Conservation (phyloP, 2,329 filamentous ascomycete species). For the Chrysoporthe deuterocubensis region DNA sequence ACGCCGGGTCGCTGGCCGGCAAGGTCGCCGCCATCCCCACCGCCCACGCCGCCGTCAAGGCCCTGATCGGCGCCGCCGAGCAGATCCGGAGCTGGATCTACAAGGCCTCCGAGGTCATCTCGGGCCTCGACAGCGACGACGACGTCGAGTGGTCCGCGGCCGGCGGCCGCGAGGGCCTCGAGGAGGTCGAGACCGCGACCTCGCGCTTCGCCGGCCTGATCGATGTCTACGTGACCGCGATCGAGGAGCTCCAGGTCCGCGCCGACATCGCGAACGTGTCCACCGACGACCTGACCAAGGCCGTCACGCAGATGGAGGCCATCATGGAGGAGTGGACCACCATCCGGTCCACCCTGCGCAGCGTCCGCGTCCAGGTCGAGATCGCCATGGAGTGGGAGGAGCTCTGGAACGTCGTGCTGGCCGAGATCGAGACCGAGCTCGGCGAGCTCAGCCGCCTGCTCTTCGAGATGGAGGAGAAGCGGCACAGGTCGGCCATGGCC, state of each 20-base stretch:
- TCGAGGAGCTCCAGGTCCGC: conserved; percentile 84
- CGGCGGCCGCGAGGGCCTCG: conserved; percentile 80
- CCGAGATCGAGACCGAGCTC: conserved; percentile 88
- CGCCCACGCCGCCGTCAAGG: conserved; percentile 80
- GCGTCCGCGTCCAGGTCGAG: conserved; percentile 88
- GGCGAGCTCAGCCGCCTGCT: conserved; percentile 68
- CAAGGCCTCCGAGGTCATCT: conserved; percentile 88
- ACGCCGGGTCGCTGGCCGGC: conserved; percentile 80
- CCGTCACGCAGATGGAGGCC: conserved; percentile 86
- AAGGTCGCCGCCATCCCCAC: conserved; percentile 85
- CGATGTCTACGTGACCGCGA: conserved; percentile 90
- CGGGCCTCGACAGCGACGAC: conserved; percentile 89
- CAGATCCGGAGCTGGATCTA: conserved; percentile 94
- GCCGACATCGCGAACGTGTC: conserved; percentile 75
- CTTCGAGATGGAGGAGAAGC: conserved; percentile 97
- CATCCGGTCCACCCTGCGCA: conserved; percentile 77
- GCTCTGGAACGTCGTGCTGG: conserved; percentile 90
- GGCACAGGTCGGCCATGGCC: conserved; percentile 77
- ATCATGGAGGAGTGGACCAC: conserved; percentile 84
- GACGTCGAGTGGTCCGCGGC: conserved; percentile 96
- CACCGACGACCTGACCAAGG: conserved; percentile 69
- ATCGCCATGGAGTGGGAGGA: conserved; percentile 99
- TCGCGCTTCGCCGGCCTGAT: conserved; percentile 85
- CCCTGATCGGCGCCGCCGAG: conserved; percentile 83
- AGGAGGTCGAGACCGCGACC: conserved; percentile 75